Conservation (phyloP, 805 yeast species). For the Wickerhamomyces ciferrii region DNA sequence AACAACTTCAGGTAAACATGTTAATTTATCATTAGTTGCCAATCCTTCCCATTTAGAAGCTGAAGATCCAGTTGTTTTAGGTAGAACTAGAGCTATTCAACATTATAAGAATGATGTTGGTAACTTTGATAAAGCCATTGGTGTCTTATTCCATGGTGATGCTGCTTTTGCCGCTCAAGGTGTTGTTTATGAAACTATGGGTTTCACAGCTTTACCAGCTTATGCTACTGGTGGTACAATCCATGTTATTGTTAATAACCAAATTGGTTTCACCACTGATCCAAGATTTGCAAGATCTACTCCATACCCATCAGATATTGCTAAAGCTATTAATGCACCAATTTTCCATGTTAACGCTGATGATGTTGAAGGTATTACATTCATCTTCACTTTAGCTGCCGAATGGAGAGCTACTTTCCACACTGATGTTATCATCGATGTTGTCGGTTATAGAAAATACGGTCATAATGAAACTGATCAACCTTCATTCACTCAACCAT, state of each 20-base stretch:
- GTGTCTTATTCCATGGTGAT: constrained; percentile 95
- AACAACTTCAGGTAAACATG: constrained; percentile 95
- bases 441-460: constrained; percentile 96
- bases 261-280: constrained; percentile 99
- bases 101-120: constrained; percentile 87
- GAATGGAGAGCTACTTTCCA: constrained; percentile 98
- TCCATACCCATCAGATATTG: constrained; percentile 96
- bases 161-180: constrained; percentile 99
- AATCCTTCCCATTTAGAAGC: constrained; percentile 99
- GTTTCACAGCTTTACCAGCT: constrained; percentile 87
- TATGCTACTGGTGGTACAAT: constrained; percentile 98
- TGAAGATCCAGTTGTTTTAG: constrained; percentile 97
- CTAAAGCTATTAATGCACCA: constrained; percentile 95
- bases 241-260: constrained; percentile 94
- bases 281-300: constrained; percentile 97
- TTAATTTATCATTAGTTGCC: constrained; percentile 93
- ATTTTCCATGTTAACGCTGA: constrained; percentile 99
- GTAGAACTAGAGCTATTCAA: constrained; percentile 95
- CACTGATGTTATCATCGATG: constrained; percentile 92
- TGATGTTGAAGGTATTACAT: constrained; percentile 90
- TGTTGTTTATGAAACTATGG: constrained; percentile 98
- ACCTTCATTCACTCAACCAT: constrained; percentile 97
- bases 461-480: constrained; percentile 99
- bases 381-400: constrained; percentile 93
- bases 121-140: constrained; percentile 79